A percentile compares a stretch with the other conserved stretches of the same genome.
These are phyloP conservation scores for Phytophthora capsici DNA, from an alignment of 352 stramenopile species.

Conservation along the genomic window DNA sequence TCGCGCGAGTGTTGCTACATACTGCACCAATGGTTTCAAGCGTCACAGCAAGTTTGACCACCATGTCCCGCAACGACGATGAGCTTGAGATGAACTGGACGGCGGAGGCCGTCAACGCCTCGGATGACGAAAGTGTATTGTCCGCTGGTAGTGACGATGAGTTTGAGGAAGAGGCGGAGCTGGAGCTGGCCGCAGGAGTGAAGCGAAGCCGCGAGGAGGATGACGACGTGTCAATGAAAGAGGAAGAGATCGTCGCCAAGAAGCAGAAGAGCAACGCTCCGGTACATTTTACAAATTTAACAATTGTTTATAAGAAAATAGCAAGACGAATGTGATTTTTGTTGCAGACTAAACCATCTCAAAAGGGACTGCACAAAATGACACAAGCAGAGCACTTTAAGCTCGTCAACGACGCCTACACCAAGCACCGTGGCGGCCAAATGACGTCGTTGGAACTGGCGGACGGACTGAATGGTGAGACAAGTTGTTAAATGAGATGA, in stretches of 20 bases:
- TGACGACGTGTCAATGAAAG: constrained; percentile 16
- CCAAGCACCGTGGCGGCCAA: constrained; percentile 74
- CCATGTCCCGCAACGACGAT: constrained; percentile 54
- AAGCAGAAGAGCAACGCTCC: constrained; percentile 54
- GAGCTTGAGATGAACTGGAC: constrained; percentile 75
- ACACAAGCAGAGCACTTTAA: constrained; percentile 78
- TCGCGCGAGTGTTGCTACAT: background rate
- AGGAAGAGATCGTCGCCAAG: constrained; percentile 37
- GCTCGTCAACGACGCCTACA: constrained; percentile 82
- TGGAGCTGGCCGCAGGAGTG: constrained; percentile 48
- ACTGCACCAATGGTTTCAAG: background rate
- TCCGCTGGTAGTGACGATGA: constrained; percentile 83
- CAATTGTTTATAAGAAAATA: background rate
- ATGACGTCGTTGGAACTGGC: constrained; percentile 87
- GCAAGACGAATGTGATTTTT: background rate
- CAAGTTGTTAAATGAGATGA: background rate
- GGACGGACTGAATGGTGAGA: constrained; percentile 74
- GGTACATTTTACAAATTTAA: constrained; percentile 2
- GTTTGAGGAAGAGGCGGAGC: constrained; percentile 75
- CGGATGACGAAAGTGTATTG: constrained; percentile 58
- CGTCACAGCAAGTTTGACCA: background rate
- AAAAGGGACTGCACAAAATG: constrained; percentile 85
- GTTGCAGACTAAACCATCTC: constrained; percentile 36
- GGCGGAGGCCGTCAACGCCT: constrained; percentile 42
- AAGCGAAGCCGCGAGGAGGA: constrained; percentile 57